These are phyloP conservation scores for Cryptococcus sp. DNA, from an alignment of 1,284 basidiomycete species.

Conservation along the genomic window DNA sequence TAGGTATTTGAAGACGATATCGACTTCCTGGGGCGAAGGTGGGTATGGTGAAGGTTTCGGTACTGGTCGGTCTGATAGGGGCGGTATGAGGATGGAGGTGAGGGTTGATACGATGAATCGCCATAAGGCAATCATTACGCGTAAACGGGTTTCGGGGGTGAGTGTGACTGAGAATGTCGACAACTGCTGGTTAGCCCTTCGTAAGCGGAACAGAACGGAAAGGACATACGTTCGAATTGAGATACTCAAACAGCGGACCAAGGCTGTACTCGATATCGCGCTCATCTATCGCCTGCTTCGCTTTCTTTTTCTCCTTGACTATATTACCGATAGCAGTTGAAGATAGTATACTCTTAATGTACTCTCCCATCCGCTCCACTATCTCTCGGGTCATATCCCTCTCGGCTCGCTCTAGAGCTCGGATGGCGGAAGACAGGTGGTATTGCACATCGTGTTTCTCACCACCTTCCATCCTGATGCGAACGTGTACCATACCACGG, in stretches of 20 bases:
- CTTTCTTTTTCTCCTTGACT: constrained; percentile 34
- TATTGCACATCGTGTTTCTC: constrained; percentile 42
- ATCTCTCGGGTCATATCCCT: constrained; percentile 41
- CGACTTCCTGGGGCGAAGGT: constrained; percentile 28
- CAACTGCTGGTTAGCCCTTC: constrained; percentile 27
- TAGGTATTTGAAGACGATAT: constrained; percentile 47
- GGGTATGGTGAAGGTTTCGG: constrained; percentile 6
- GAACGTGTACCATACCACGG: constrained; percentile 36
- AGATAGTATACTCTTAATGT: constrained; percentile 28
- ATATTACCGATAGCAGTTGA: constrained; percentile 11
- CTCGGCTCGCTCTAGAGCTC: constrained; percentile 32
- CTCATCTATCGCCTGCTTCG: constrained; percentile 27
- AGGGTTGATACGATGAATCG: constrained; percentile 38
- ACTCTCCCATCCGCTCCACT: constrained; percentile 41
- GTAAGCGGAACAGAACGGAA: not conserved
- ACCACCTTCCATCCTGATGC: constrained; percentile 41
- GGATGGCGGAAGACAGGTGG: constrained; percentile 31
- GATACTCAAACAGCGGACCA: constrained; percentile 39
- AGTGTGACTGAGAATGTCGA: constrained; percentile 41
- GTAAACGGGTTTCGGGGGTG: constrained; percentile 19
- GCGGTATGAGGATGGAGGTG: constrained; percentile 44
- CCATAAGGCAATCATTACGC: constrained; percentile 38
- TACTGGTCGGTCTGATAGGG: constrained; percentile 35
- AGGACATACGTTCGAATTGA: constrained; percentile 44
- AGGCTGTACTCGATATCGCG: constrained; percentile 39